phyloP scores from a whole-genome alignment of 208 protist species.

The Trichomonas gallinae region DNA sequence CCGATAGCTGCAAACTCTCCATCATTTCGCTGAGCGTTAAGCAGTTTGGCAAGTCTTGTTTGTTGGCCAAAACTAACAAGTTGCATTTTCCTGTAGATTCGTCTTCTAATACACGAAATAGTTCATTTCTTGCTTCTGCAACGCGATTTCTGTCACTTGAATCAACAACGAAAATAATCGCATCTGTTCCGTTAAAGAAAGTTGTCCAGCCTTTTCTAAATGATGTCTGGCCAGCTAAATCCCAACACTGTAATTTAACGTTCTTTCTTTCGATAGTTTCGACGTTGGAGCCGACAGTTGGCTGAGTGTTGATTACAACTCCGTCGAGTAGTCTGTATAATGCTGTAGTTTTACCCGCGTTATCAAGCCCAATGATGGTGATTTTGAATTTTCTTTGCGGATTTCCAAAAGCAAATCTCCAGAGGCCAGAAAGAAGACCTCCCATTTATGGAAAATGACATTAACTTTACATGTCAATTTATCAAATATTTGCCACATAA shows the following conservation, averaged over 20 bases:
- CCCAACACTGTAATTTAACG: slow-evolving; percentile 22
- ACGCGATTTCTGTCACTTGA: slow-evolving; percentile 14
- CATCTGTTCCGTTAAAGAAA: slow-evolving; percentile 33
- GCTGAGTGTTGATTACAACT: slow-evolving; percentile 9
- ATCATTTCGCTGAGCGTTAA: background rate
- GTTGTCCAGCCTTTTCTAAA: slow-evolving; percentile 22
- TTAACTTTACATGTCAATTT: too few relatives aligned
- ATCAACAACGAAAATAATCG: slow-evolving; percentile 35
- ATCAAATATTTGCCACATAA: too few relatives aligned
- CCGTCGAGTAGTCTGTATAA: background rate
- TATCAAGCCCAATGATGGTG: background rate
- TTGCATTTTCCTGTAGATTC: slow-evolving; percentile 2
- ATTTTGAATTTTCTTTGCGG: background rate
- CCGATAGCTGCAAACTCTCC: background rate
- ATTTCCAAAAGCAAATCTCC: slow-evolving; percentile 5
- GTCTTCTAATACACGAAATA: slow-evolving; percentile 24
- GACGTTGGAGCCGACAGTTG: slow-evolving; percentile 23
- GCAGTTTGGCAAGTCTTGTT: slow-evolving; percentile 32
- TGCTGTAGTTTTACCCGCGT: slow-evolving; percentile 25
- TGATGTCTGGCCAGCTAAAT: slow-evolving; percentile 22
- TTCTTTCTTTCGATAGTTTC: slow-evolving; percentile 24
- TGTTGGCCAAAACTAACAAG: slow-evolving; percentile 32
- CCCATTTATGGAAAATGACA: background rate
- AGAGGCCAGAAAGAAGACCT: background rate
- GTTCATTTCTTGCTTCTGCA: background rate